phyloP scores from a whole-genome alignment of 352 stramenopile genomes.

The Globisporangium mamillatum region DNA sequence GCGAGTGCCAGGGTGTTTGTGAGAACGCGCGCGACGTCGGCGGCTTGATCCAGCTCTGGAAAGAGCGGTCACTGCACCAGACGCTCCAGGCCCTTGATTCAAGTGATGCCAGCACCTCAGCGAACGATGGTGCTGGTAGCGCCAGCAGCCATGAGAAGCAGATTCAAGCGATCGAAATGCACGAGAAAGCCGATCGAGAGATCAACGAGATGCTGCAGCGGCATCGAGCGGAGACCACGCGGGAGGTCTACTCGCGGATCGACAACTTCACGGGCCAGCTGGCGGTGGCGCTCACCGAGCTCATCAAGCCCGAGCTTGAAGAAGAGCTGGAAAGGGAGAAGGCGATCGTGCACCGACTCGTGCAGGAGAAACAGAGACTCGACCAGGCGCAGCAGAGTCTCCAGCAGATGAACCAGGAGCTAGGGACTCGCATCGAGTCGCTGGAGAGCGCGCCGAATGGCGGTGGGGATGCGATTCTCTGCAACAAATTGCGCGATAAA shows the following conservation, averaged over 20 bases:
- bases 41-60: conserved; percentile 48
- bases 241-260: conserved; percentile 24
- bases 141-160: conserved; percentile 27
- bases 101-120: neutral
- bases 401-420: conserved; percentile 19
- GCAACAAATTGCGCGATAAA: conserved; percentile 41
- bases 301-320: conserved; percentile 39
- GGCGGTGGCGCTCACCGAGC: conserved; percentile 19
- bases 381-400: conserved; percentile 19
- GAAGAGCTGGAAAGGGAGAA: conserved; percentile 31
- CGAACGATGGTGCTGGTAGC: neutral
- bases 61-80: conserved; percentile 56
- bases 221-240: conserved; percentile 21
- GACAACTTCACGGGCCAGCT: conserved; percentile 36
- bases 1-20: conserved; percentile 10
- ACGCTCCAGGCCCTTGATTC: conserved; percentile 44
- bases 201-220: conserved; percentile 31
- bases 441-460: conserved; percentile 36
- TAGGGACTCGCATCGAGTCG: conserved; percentile 30
- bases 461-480: conserved; percentile 47
- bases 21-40: conserved; percentile 22
- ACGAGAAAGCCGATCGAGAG: conserved; percentile 43
- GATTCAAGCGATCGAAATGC: conserved; percentile 53
- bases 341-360: conserved; percentile 21
- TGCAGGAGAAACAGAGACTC: conserved; percentile 37